phyloP scores from a whole-genome alignment of 1,284 basidiomycete species.

The Ganoderma lucidum region DNA sequence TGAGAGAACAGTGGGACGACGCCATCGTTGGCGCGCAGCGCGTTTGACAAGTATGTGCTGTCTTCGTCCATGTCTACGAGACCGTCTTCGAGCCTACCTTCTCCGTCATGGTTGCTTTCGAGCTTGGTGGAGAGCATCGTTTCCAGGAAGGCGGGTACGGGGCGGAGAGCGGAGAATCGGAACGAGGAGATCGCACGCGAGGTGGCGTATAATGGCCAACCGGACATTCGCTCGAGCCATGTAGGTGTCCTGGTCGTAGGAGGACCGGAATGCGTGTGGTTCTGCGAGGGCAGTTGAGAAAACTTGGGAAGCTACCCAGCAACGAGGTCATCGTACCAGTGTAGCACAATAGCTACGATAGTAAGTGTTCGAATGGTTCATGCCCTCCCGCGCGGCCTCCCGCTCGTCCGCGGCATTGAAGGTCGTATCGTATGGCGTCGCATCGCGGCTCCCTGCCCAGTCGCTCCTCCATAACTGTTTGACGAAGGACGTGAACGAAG shows the following conservation, averaged over 20 bases:
- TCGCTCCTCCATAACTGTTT: constrained; percentile 55
- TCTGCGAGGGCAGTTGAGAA: not conserved
- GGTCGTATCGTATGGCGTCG: constrained; percentile 57
- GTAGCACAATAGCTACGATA: constrained; percentile 53
- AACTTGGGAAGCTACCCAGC: not conserved
- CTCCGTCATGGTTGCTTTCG: constrained; percentile 3
- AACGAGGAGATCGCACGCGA: constrained; percentile 44
- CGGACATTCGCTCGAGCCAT: constrained; percentile 18
- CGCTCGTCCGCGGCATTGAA: constrained; percentile 55
- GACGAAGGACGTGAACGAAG: constrained; percentile 44
- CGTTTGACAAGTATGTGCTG: constrained; percentile 14
- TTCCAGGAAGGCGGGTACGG: constrained; percentile 45
- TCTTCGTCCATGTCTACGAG: constrained; percentile 18
- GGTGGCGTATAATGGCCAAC: constrained; percentile 37
- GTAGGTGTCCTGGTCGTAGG: constrained; percentile 4
- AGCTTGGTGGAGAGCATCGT: constrained; percentile 16
- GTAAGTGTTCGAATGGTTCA: constrained; percentile 46
- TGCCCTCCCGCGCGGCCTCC: constrained; percentile 50
- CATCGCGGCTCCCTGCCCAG: constrained; percentile 57
- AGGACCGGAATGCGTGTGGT: constrained; percentile 1
- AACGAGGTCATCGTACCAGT: constrained; percentile 42
- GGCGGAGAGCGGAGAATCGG: constrained; percentile 47
- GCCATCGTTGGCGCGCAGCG: constrained; percentile 53
- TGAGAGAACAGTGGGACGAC: constrained; percentile 62
- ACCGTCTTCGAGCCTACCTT: constrained; percentile 18